Evolutionary conservation across 371 early-diverging fungal genomes (phyloP).

Genomic region (Mortierella polycephala): DNA sequence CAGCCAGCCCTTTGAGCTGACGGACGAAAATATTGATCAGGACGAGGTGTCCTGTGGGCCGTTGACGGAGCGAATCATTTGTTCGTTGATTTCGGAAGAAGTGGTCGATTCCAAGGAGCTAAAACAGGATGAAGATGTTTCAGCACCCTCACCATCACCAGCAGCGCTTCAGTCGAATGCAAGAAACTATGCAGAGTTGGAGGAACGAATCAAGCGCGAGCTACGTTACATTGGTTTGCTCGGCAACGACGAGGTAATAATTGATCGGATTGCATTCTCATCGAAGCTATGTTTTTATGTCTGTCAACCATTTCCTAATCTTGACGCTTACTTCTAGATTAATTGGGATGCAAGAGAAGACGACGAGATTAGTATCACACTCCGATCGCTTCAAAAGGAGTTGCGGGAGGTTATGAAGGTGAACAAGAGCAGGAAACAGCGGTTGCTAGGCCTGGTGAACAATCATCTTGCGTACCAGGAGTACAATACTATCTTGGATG

Average conservation of each 20-base stretch:
- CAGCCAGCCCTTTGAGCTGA: slow-evolving; percentile 59
- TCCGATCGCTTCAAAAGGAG: slow-evolving; percentile 75
- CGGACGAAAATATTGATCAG: slow-evolving; percentile 69
- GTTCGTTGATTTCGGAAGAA: slow-evolving; percentile 74
- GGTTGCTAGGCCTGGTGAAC: slow-evolving; percentile 73
- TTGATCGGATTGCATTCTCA: not conserved
- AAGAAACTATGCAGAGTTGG: slow-evolving; percentile 61
- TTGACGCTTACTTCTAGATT: slow-evolving; percentile 30
- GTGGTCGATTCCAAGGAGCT: slow-evolving; percentile 54
- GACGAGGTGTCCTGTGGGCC: slow-evolving; percentile 69
- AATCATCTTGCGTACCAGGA: slow-evolving; percentile 88
- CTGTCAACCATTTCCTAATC: no score
- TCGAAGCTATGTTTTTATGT: not conserved
- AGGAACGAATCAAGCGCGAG: slow-evolving; percentile 86
- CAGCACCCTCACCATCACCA: slow-evolving; percentile 9
- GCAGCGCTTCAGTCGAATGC: slow-evolving; percentile 20
- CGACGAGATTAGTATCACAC: slow-evolving; percentile 84
- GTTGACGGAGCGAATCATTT: slow-evolving; percentile 79
- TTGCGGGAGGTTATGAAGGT: slow-evolving; percentile 75
- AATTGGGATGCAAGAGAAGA: slow-evolving; percentile 80
- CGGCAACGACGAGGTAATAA: slow-evolving; percentile 76
- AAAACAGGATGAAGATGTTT: slow-evolving; percentile 43
- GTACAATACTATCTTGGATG: slow-evolving; percentile 87
- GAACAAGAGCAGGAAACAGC: slow-evolving; percentile 75
- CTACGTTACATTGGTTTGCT: slow-evolving; percentile 82